Conservation (phyloP, 768 basidiomycete genomes). For the Mrakia hoshinonis region DNA sequence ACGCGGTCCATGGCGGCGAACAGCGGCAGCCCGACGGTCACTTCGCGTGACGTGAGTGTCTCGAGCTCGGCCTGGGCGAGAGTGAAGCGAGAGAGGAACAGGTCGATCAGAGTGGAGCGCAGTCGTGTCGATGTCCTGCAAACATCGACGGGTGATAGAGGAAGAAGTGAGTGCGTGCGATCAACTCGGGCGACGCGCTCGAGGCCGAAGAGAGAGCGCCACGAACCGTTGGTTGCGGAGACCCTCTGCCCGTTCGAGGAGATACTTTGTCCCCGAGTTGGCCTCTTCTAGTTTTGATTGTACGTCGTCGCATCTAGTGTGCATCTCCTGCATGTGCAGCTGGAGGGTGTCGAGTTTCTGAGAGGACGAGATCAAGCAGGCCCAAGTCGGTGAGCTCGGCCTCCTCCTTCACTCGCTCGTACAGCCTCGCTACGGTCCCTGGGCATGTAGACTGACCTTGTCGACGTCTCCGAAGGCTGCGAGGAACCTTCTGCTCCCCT, state of each 20-base stretch:
- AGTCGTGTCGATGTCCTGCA: constrained; percentile 41
- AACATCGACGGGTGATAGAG: background rate
- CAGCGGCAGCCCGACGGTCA: constrained; percentile 62
- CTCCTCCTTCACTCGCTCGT: background rate
- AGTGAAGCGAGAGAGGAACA: constrained; percentile 81
- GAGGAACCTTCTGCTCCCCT: constrained; percentile 74
- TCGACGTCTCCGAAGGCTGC: constrained; percentile 80
- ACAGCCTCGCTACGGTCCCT: background rate
- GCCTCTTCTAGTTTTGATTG: constrained; percentile 66
- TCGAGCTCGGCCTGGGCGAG: constrained; percentile 63
- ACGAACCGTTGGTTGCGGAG: constrained; percentile 62
- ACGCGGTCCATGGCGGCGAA: constrained; percentile 83
- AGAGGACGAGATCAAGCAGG: background rate
- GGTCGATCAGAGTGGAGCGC: constrained; percentile 60
- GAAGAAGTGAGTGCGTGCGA: background rate
- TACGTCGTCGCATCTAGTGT: constrained; percentile 68
- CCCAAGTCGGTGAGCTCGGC: background rate
- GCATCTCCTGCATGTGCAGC: constrained; percentile 69
- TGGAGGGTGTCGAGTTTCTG: constrained; percentile 81
- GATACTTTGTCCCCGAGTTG: constrained; percentile 62
- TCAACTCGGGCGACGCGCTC: background rate
- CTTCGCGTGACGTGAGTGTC: constrained; percentile 66
- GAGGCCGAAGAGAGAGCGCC: constrained; percentile 23
- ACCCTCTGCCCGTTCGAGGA: constrained; percentile 75
- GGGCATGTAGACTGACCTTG: constrained; percentile 52